A percentile compares a stretch with the other conserved stretches of the same genome.
phyloP scores from a whole-genome alignment of 805 yeast species.

The Spencermartinsiella europaea region DNA sequence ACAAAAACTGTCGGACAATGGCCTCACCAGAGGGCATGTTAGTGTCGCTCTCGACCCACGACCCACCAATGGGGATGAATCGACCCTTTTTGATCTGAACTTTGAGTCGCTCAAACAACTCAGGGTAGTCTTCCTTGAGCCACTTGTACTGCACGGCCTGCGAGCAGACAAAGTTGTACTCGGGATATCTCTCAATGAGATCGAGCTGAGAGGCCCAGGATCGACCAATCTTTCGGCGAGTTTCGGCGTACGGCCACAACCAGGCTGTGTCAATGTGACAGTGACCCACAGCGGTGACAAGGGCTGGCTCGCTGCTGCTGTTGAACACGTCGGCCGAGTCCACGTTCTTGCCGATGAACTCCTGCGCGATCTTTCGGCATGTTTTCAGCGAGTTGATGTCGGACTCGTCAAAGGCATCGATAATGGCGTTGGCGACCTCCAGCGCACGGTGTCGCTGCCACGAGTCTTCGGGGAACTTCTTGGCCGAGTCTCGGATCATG shows the following conservation, averaged over 20 bases:
- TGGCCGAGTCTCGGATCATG: slow-evolving; percentile 82
- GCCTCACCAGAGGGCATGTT: slow-evolving; percentile 91
- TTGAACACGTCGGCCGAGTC: slow-evolving; percentile 59
- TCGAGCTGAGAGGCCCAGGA: slow-evolving; percentile 92
- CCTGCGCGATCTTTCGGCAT: slow-evolving; percentile 61
- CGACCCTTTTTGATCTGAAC: slow-evolving; percentile 57
- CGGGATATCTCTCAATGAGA: slow-evolving; percentile 79
- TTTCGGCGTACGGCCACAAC: slow-evolving; percentile 98
- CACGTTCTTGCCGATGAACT: slow-evolving; percentile 56
- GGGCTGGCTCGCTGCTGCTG: slow-evolving; percentile 25
- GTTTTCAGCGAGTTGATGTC: slow-evolving; percentile 47
- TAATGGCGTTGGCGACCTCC: slow-evolving; percentile 69
- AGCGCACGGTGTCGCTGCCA: slow-evolving; percentile 82
- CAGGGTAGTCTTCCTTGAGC: slow-evolving; percentile 82
- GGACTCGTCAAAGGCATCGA: slow-evolving; percentile 71
- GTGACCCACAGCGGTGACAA: slow-evolving; percentile 77
- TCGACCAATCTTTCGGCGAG: slow-evolving; percentile 82
- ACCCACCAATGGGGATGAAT: slow-evolving; percentile 88
- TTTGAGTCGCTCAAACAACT: slow-evolving; percentile 55
- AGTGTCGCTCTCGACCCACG: slow-evolving; percentile 97
- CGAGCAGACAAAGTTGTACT: slow-evolving; percentile 86
- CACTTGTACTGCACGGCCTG: slow-evolving; percentile 94
- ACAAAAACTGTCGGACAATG: slow-evolving; percentile 74
- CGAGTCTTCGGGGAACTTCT: slow-evolving; percentile 64
- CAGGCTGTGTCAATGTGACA: slow-evolving; percentile 98